phyloP scores from a whole-genome alignment of 192 early-diverging fungal genomes.

The Phlyctochytrium planicorne region DNA sequence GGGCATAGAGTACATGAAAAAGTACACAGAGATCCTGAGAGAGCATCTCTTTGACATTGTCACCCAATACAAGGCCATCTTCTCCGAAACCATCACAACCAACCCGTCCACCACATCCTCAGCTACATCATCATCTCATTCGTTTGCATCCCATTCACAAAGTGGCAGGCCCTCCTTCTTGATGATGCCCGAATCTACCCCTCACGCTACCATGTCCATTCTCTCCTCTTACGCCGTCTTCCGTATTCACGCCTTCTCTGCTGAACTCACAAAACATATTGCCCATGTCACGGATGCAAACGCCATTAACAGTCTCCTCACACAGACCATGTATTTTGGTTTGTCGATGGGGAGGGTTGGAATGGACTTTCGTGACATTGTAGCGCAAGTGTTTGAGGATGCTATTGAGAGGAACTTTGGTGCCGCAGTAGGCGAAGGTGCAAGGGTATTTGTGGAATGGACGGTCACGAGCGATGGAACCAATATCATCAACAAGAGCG shows the following conservation, averaged over 20 bases:
- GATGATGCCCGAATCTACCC: constrained; percentile 3
- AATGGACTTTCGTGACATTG: constrained; percentile 67
- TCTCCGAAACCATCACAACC: constrained; percentile 36
- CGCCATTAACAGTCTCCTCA: constrained; percentile 43
- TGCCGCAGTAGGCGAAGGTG: constrained; percentile 47
- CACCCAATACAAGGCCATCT: constrained; percentile 78
- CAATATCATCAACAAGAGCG: not conserved
- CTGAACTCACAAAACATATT: constrained; percentile 43
- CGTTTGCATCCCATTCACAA: constrained; percentile 14
- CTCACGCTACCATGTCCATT: constrained; percentile 46
- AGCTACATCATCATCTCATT: not conserved
- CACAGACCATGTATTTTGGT: constrained; percentile 81
- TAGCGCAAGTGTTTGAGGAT: constrained; percentile 61
- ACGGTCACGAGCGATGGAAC: not conserved
- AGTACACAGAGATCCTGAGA: constrained; percentile 70
- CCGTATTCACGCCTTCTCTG: constrained; percentile 42
- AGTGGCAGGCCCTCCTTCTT: constrained; percentile 20
- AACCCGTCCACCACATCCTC: not conserved
- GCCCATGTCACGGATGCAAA: constrained; percentile 59
- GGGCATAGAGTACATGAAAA: constrained; percentile 63
- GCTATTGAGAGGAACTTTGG: constrained; percentile 56
- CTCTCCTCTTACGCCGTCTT: constrained; percentile 66
- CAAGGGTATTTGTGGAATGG: constrained; percentile 46
- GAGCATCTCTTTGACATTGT: constrained; percentile 81
- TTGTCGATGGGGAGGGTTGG: constrained; percentile 77